phyloP scores from a whole-genome alignment of 1,284 basidiomycete genomes.

The Ceratobasidium sp. region DNA sequence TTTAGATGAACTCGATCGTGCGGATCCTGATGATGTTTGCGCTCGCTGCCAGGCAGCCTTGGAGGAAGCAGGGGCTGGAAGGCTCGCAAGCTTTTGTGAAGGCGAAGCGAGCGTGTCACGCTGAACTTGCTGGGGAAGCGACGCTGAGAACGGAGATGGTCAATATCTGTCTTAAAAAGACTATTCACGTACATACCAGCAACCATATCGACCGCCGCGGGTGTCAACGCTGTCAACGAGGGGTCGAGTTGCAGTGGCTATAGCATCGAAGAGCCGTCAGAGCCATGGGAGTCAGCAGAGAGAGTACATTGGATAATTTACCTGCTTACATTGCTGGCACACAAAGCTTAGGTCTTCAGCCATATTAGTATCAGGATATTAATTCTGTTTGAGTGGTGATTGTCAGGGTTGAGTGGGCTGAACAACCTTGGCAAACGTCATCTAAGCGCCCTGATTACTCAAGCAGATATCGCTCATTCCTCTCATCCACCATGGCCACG shows the following conservation, averaged over 20 bases:
- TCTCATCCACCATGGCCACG: conserved; percentile 60
- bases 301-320: not conserved
- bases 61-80: conserved; percentile 63
- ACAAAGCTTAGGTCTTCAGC: conserved; percentile 48
- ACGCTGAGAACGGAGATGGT: conserved; percentile 49
- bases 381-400: not conserved
- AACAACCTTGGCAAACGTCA: not conserved
- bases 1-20: conserved; percentile 48
- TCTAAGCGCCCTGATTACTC: conserved; percentile 11
- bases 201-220: conserved; percentile 85
- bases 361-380: conserved; percentile 5
- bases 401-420: conserved; percentile 1
- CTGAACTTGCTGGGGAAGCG: conserved; percentile 57
- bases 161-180: not conserved
- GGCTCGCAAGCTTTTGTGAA: conserved; percentile 60
- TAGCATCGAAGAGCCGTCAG: conserved; percentile 1
- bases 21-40: conserved; percentile 35
- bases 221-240: conserved; percentile 80
- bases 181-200: conserved; percentile 47
- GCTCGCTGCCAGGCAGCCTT: conserved; percentile 67
- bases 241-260: conserved; percentile 85
- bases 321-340: conserved; percentile 82
- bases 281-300: not conserved
- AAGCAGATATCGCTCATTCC: not conserved
- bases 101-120: conserved; percentile 55